Evolutionary conservation across 768 basidiomycete genomes (phyloP).

Genomic region (Suillus americanus): DNA sequence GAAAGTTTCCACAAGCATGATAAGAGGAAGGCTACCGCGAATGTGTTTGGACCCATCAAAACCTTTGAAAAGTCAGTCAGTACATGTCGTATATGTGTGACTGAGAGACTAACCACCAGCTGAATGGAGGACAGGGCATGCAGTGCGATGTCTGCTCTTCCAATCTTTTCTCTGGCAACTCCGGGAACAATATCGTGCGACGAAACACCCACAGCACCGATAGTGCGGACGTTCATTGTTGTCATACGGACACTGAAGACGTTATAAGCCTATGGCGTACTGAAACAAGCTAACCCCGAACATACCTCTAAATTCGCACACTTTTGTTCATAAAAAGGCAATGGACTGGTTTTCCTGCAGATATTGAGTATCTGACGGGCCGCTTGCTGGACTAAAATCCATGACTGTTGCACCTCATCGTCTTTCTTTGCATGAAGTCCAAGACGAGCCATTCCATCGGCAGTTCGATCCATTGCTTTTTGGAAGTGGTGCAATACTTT

Average conservation of each 20-base stretch:
- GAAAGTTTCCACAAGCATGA: constrained; percentile 1
- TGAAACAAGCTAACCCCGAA: not conserved
- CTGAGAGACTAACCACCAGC: not conserved
- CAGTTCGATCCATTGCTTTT: not conserved
- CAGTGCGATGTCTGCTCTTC: constrained; percentile 4
- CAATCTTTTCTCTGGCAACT: constrained; percentile 2
- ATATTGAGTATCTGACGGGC: not conserved
- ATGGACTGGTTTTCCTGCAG: not conserved
- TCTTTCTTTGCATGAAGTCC: not conserved
- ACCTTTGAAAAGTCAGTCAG: not conserved
- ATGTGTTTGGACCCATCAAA: not conserved
- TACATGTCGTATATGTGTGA: not conserved
- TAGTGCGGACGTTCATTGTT: not conserved
- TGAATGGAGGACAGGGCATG: constrained; percentile 1
- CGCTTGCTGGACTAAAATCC: not conserved
- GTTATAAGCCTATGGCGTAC: not conserved
- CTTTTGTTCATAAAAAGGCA: not conserved
- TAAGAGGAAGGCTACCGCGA: not conserved
- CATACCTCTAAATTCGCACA: not conserved
- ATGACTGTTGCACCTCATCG: not conserved
- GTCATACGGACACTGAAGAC: not conserved
- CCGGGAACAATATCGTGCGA: constrained; percentile 5
- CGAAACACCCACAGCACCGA: constrained; percentile 7
- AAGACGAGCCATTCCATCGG: not conserved
- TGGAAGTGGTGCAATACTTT: constrained; percentile 1